A percentile compares a stretch with the other conserved stretches of the same genome.
Conservation (phyloP, 495 filamentous ascomycete species). For the Aspergillus affinis region DNA sequence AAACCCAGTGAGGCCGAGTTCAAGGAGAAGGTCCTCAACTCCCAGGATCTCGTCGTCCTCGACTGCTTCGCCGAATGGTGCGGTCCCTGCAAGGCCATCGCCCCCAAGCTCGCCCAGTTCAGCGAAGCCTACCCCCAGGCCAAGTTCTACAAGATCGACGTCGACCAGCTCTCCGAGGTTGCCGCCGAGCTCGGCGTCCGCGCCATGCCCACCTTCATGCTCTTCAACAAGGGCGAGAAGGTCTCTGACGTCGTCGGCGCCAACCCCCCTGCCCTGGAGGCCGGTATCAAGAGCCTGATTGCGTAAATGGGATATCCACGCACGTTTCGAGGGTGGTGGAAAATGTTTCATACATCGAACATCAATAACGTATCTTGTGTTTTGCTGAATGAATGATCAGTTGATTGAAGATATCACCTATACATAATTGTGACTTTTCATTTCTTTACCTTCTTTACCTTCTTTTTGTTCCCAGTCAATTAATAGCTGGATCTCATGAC, state of each 20-base stretch:
- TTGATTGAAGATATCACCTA: too few relatives aligned
- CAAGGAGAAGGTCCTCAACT: slow-evolving; percentile 35
- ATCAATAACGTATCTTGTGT: neutral
- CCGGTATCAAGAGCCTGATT: slow-evolving; percentile 43
- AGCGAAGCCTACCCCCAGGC: slow-evolving; percentile 53
- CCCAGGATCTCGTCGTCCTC: slow-evolving; percentile 62
- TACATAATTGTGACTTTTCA: too few relatives aligned
- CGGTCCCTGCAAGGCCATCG: slow-evolving; percentile 89
- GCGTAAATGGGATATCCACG: slow-evolving; percentile 17
- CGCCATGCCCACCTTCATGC: slow-evolving; percentile 92
- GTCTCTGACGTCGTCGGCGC: slow-evolving; percentile 77
- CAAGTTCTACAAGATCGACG: slow-evolving; percentile 89
- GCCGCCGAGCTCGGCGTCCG: slow-evolving; percentile 79
- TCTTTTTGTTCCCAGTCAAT: too few relatives aligned
- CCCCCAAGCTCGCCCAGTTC: slow-evolving; percentile 68
- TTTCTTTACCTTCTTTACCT: too few relatives aligned
- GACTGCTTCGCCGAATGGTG: slow-evolving; percentile 93
- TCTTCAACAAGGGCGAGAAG: slow-evolving; percentile 77
- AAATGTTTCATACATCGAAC: neutral
- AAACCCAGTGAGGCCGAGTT: slow-evolving; percentile 63
- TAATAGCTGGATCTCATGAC: too few relatives aligned
- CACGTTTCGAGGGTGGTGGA: too few relatives aligned
- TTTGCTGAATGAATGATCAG: too few relatives aligned
- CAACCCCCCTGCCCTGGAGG: slow-evolving; percentile 63
- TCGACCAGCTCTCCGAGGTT: slow-evolving; percentile 76